Evolutionary conservation across 2,329 filamentous ascomycete genomes (phyloP), one percentile per base, ranked within the genome.

Genomic region (Stagonosporopsis cucurbitacearum): DNA sequence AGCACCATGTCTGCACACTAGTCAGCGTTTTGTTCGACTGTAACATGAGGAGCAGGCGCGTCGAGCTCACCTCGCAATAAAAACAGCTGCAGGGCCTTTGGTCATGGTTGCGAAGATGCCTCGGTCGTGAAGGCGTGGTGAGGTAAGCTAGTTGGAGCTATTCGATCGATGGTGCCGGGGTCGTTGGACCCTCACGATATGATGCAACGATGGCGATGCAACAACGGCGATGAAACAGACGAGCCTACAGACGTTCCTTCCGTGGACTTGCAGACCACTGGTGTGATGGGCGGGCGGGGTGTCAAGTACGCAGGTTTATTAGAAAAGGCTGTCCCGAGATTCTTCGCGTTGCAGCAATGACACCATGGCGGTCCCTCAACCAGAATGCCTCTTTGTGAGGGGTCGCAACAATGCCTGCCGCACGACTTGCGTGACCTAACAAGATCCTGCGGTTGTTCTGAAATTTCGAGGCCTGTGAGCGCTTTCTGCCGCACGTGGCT

Each of bases 1-100:
- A 67, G 93, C 91, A 70, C 95, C 95, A 77, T 99, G 95, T 77
- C 95, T 88, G 57, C 41, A 17, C 26, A 9, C 41, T 60, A 25
- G 43, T 66, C 47, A 69, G 66, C 54, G 51, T 59, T 20, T 37
- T 26, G 6, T 17, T 15, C 11, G 46, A 58, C 53, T n/a, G n/a
- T n/a, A 40, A 48, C 28, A 28, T 30, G 40, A 50, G 54, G 30
- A 33, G 49, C 30, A 50, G 28, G 33, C 19, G 50, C 44, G 30
- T 23, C 13, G 56, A 40, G 59, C 72, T 55, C 70, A 80, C 79
- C 80, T 77, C n/a, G 78, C 80, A 64, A 82, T 75, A 54, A 82
- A 78, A 51, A 82, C 77, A 25, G 81, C 78, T 30, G 77, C 78
- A 45, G 81, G 81, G 51, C 77, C 74, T 59, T 78, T 78, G 49